phyloP scores from a whole-genome alignment of 2,329 filamentous ascomycete genomes.

The Epichloe gansuensis region DNA sequence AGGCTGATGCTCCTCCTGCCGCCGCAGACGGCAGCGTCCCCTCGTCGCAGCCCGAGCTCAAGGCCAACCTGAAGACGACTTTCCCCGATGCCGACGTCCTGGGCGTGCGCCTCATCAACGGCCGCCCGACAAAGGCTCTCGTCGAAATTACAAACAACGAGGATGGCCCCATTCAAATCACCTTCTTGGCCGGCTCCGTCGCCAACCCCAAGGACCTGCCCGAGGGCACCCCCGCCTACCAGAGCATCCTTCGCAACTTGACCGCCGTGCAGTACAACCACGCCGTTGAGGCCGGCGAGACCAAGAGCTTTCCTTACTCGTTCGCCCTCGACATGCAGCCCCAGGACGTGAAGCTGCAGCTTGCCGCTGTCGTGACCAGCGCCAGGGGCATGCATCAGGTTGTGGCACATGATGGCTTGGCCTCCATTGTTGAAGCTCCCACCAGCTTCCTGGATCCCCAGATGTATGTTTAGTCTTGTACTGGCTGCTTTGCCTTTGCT shows the following conservation, averaged over 20 bases:
- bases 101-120: conserved; percentile 91
- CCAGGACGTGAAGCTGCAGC: conserved; percentile 69
- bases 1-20: conserved; percentile 7
- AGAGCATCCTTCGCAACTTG: conserved; percentile 68
- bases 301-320: conserved; percentile 65
- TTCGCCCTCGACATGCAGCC: conserved; percentile 90
- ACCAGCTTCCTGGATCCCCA: conserved; percentile 90
- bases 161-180: conserved; percentile 58
- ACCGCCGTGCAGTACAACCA: conserved; percentile 64
- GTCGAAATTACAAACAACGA: conserved; percentile 81
- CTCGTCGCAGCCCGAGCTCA: conserved; percentile 5
- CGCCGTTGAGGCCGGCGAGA: conserved; percentile 62
- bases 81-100: conserved; percentile 70
- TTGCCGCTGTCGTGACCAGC: conserved; percentile 63
- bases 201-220: conserved; percentile 42
- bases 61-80: conserved; percentile 49
- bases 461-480: conserved; percentile 51
- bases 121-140: conserved; percentile 69
- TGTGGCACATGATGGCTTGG: conserved; percentile 67
- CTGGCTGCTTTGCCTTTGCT: neutral
- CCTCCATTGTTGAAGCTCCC: conserved; percentile 79
- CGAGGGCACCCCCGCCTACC: conserved; percentile 29
- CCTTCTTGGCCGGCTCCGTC: conserved; percentile 66
- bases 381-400: conserved; percentile 63
- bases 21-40: conserved; percentile 1